Conservation (phyloP, 352 stramenopile genomes). For the Saprolegnia parasitica region DNA sequence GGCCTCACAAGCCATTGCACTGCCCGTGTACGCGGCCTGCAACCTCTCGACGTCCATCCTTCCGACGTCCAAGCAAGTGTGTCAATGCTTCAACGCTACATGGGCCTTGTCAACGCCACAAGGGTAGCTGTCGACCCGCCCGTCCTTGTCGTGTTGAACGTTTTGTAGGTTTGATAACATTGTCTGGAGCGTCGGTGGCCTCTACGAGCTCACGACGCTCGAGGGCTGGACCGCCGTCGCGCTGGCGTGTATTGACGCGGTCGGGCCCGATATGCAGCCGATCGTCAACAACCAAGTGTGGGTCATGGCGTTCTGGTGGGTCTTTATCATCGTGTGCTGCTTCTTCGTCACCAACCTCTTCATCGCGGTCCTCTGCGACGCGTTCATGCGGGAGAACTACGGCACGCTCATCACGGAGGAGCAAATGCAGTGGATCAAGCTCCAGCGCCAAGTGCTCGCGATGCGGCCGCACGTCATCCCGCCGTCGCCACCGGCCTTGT, state of each 20-base stretch:
- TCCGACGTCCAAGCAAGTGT: constrained; percentile 64
- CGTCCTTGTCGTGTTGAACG: no score
- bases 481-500: constrained; percentile 47
- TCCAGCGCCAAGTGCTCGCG: constrained; percentile 58
- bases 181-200: constrained; percentile 58
- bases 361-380: constrained; percentile 92
- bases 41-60: constrained; percentile 47
- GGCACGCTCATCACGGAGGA: constrained; percentile 62
- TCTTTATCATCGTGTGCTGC: constrained; percentile 34
- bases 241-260: constrained; percentile 82
- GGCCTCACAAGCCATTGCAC: background rate
- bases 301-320: constrained; percentile 78
- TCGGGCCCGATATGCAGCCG: constrained; percentile 90
- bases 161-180: constrained; percentile 80
- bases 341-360: constrained; percentile 95
- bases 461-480: constrained; percentile 54
- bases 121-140: no score
- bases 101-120: constrained; percentile 45
- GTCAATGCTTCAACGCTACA: constrained; percentile 48
- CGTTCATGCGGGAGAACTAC: constrained; percentile 88
- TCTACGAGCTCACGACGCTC: constrained; percentile 92
- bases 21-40: background rate
- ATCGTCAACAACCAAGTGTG: constrained; percentile 81
- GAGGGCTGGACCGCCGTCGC: constrained; percentile 93
- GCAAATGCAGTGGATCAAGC: constrained; percentile 88